Conservation (phyloP, 345 rosid genomes). For the Chamaenerion angustifolium region DNA sequence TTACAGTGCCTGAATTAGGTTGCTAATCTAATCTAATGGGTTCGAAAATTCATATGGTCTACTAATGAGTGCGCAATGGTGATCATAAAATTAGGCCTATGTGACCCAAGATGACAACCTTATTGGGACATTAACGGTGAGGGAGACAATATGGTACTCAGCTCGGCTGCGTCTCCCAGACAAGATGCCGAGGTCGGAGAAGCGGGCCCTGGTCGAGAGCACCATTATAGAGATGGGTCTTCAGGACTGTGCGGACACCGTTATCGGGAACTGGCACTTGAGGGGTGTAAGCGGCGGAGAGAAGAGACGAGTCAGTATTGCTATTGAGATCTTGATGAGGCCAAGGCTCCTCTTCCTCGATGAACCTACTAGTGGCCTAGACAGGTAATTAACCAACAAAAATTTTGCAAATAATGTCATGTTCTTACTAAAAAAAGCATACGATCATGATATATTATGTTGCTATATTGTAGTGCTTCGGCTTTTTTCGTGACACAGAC, state of each 20-base stretch:
- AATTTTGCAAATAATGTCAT: too few species aligned
- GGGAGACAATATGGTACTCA: constrained; percentile 82
- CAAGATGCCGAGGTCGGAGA: constrained; percentile 66
- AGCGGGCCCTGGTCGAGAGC: constrained; percentile 66
- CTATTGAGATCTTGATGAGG: constrained; percentile 88
- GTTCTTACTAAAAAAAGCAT: neutral
- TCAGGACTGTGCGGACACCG: constrained; percentile 90
- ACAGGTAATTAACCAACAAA: constrained; percentile 60
- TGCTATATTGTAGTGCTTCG: constrained; percentile 51
- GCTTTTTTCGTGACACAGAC: constrained; percentile 95
- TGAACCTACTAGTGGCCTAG: constrained; percentile 95
- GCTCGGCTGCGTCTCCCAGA: constrained; percentile 80
- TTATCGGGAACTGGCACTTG: constrained; percentile 89
- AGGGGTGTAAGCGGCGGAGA: constrained; percentile 95
- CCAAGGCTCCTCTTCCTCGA: constrained; percentile 92
- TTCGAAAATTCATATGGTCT: too few species aligned
- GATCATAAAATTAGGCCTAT: constrained; percentile 41
- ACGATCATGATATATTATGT: neutral
- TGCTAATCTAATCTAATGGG: too few species aligned
- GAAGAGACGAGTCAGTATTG: constrained; percentile 86
- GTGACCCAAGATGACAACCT: constrained; percentile 98
- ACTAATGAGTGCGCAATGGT: too few species aligned
- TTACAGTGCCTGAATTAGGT: too few species aligned
- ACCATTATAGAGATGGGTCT: constrained; percentile 92
- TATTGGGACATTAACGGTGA: constrained; percentile 82